Conservation (phyloP, 2,329 filamentous ascomycete species). For the Lasiodiplodia citricola region DNA sequence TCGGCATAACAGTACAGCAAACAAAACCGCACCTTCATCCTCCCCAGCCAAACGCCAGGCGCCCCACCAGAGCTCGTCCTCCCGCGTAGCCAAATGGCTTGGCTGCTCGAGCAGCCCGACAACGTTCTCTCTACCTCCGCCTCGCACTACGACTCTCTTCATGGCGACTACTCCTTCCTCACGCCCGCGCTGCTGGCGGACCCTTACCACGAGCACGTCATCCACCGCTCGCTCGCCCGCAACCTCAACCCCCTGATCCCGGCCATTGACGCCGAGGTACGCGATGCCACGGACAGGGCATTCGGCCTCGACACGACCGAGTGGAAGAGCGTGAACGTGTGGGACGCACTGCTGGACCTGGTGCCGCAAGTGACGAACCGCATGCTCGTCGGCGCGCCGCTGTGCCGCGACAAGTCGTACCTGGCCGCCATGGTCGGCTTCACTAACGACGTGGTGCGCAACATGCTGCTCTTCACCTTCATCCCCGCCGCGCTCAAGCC, state of each 20-base stretch:
- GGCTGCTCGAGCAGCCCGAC: constrained; percentile 52
- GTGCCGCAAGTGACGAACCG: constrained; percentile 50
- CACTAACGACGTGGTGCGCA: constrained; percentile 53
- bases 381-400: constrained; percentile 51
- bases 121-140: constrained; percentile 42
- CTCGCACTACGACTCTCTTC: constrained; percentile 46
- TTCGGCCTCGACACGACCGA: constrained; percentile 45
- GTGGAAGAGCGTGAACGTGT: constrained; percentile 45
- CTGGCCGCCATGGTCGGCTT: constrained; percentile 57
- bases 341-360: constrained; percentile 33
- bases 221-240: constrained; percentile 48
- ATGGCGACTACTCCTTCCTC: constrained; percentile 47
- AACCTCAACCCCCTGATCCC: constrained; percentile 46
- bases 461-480: constrained; percentile 48
- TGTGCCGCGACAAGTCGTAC: constrained; percentile 54
- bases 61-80: constrained; percentile 40
- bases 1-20: constrained; percentile 33
- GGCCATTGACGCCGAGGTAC: constrained; percentile 47
- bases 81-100: constrained; percentile 42
- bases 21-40: constrained; percentile 34
- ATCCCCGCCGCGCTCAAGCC: constrained; percentile 57
- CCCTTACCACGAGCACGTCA: constrained; percentile 49
- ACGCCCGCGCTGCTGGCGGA: constrained; percentile 42
- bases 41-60: constrained; percentile 34
- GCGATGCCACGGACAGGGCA: constrained; percentile 38